Evolutionary conservation across 108 stramenopile species (phyloP).

Genomic region (Nannochloropsis gaditana): DNA sequence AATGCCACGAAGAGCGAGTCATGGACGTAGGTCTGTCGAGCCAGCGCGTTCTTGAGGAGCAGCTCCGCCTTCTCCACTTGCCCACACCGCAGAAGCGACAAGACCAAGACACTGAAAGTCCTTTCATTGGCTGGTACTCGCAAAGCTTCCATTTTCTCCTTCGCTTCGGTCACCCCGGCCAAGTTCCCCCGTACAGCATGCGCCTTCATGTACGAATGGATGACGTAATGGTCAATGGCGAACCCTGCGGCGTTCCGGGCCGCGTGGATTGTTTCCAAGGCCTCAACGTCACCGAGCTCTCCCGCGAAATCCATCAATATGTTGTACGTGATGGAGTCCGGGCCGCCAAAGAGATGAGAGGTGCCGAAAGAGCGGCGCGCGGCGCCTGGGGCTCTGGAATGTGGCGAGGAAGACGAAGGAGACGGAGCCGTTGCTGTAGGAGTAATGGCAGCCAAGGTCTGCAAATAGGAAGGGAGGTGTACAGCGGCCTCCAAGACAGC

Average conservation of each 20-base stretch:
- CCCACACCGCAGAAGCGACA: background rate
- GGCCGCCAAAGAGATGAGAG: background rate
- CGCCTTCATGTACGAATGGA: background rate
- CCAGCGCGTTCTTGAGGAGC: background rate
- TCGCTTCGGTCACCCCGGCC: background rate
- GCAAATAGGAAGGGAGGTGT: background rate
- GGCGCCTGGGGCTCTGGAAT: background rate
- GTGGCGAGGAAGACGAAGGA: background rate
- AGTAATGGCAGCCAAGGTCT: background rate
- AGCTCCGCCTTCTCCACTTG: conserved; percentile 10
- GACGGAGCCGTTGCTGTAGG: background rate
- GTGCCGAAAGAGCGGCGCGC: too few species aligned
- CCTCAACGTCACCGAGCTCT: background rate
- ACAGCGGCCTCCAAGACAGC: background rate
- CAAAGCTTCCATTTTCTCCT: background rate
- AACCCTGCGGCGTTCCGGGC: background rate
- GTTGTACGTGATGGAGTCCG: background rate
- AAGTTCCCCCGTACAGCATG: background rate
- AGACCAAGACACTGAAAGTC: background rate
- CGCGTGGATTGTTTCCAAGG: background rate
- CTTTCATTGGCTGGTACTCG: background rate
- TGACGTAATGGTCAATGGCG: conserved; percentile 3
- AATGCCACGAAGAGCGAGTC: background rate
- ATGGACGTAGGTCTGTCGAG: background rate
- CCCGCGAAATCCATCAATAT: background rate